A percentile compares a stretch with the other conserved stretches of the same genome.
Conservation (phyloP, 1,284 basidiomycete species). For the Leccinum solheimii region DNA sequence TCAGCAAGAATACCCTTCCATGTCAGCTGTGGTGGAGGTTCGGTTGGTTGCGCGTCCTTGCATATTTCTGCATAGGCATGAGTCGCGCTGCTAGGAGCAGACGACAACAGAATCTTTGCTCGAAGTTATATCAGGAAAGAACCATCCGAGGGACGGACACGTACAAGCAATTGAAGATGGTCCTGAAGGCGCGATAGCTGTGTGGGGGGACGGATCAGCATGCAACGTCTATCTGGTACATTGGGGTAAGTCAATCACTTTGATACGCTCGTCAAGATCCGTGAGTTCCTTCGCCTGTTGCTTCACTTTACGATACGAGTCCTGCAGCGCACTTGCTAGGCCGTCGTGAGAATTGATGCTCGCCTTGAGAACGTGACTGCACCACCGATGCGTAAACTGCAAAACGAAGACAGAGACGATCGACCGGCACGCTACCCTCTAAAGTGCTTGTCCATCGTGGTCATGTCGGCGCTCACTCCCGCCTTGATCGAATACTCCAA, state of each 20-base stretch:
- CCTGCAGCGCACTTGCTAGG: conserved; percentile 58
- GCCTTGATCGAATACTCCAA: conserved; percentile 54
- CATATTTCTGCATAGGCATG: conserved; percentile 51
- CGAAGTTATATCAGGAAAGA: conserved; percentile 8
- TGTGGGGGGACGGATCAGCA: conserved; percentile 9
- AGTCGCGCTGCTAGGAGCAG: conserved; percentile 48
- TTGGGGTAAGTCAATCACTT: conserved; percentile 37
- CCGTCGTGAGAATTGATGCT: conserved; percentile 61
- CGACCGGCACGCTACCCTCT: conserved; percentile 46
- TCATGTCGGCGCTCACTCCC: conserved; percentile 55
- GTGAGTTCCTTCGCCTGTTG: conserved; percentile 44
- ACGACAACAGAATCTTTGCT: conserved; percentile 55
- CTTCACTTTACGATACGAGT: conserved; percentile 51
- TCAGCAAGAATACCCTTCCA: conserved; percentile 77
- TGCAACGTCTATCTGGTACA: neutral
- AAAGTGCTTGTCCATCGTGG: conserved; percentile 53
- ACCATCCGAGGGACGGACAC: conserved; percentile 17
- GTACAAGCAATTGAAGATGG: conserved; percentile 70
- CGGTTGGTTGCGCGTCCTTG: conserved; percentile 47
- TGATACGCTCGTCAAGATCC: conserved; percentile 67
- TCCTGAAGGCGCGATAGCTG: conserved; percentile 62
- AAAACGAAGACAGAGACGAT: conserved; percentile 1
- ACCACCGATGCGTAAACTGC: conserved; percentile 15
- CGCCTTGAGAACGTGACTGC: conserved; percentile 66
- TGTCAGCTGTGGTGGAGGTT: conserved; percentile 46